Evolutionary conservation across 805 yeast species (phyloP).

Genomic region (Nakazawaea peltata): DNA sequence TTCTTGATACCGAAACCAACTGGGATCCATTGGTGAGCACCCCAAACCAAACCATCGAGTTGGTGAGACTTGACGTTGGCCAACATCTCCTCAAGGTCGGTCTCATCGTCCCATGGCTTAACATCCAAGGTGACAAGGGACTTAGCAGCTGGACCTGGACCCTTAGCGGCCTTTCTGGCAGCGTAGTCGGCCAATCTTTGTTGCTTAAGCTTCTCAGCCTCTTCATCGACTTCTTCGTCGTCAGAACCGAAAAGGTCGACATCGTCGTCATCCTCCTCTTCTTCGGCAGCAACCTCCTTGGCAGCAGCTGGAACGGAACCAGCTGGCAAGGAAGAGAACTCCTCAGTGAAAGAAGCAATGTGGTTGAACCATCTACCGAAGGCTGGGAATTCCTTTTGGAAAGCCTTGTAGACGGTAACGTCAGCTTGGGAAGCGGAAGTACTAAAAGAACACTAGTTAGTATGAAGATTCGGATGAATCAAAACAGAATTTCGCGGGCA

Average conservation of each 20-base stretch:
- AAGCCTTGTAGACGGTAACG: conserved; percentile 89
- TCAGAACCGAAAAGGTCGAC: conserved; percentile 92
- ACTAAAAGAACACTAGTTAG: conserved; percentile 38
- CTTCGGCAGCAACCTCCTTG: conserved; percentile 52
- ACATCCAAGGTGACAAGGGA: conserved; percentile 94
- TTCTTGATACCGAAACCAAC: conserved; percentile 99
- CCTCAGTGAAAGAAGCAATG: conserved; percentile 87
- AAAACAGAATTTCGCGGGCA: too few species aligned
- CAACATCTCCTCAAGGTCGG: conserved; percentile 83
- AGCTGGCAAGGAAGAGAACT: conserved; percentile 77
- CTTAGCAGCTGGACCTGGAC: conserved; percentile 98
- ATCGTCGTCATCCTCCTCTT: conserved; percentile 80
- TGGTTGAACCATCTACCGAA: conserved; percentile 98
- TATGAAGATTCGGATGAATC: too few species aligned
- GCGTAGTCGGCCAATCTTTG: conserved; percentile 97
- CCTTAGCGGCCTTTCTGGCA: conserved; percentile 95
- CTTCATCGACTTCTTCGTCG: conserved; percentile 90
- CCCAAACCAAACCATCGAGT: conserved; percentile 95
- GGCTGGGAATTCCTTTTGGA: conserved; percentile 85
- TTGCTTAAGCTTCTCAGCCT: conserved; percentile 94
- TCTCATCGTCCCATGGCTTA: conserved; percentile 99
- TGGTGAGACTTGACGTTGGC: conserved; percentile 80
- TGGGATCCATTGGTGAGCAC: conserved; percentile 93
- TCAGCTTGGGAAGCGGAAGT: conserved; percentile 93
- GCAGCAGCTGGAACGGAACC: conserved; percentile 53